Base-by-base conservation (phyloP, 768 basidiomycete genomes). In the Lenzites betulinus region DNA sequence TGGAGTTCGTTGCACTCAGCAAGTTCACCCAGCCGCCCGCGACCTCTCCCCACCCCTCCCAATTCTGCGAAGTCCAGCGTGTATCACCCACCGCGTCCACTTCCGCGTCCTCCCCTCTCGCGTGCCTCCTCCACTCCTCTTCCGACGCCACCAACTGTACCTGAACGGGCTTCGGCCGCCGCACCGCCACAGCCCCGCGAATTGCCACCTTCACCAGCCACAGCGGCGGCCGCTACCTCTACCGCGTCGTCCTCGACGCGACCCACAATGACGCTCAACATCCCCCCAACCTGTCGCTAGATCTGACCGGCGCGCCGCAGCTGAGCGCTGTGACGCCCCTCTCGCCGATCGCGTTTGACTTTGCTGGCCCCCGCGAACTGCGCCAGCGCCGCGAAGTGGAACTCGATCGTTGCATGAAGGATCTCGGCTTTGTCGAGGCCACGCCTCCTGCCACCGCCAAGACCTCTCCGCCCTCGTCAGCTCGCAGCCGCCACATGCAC, bases 391-490 rank as follows among this genome's bases (percentile, higher is more conserved):
- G 59, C 47, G 63, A 64, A 25, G 55, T 54, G 20, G 63, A 51
- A 51, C 55, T 64, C 15, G 38, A 18, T 11, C 59, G 59, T 8
- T 54, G 51, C 18, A 64, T 64, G 63, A 48, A 47, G 11, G 60
- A 54, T 25, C 56, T 65, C 26, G 64, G 60, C 11, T 61, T 65
- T 47, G 53, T 61, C 42, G 64, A 65, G 26, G 38, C 38, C 20
- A 30, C 41, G 1, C 62, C 54, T 0, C 53, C 54, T 13, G 42
- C 57, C 16, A 36, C 22, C 9, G 44, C 49, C 7, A 7, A 51
- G 30, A 16, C 44, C 11, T 3, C 12, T 28, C 46, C 11, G 46
- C 25, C 23, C 30, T 11, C 30, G 30, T 33, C 30, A 11, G 11
- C 6, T 4, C 11, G 6, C 11, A 11, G 30, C 30, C 11, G 30